Evolutionary conservation across 2,329 filamentous ascomycete genomes (phyloP).

Genomic region (Aureobasidium pullulans): DNA sequence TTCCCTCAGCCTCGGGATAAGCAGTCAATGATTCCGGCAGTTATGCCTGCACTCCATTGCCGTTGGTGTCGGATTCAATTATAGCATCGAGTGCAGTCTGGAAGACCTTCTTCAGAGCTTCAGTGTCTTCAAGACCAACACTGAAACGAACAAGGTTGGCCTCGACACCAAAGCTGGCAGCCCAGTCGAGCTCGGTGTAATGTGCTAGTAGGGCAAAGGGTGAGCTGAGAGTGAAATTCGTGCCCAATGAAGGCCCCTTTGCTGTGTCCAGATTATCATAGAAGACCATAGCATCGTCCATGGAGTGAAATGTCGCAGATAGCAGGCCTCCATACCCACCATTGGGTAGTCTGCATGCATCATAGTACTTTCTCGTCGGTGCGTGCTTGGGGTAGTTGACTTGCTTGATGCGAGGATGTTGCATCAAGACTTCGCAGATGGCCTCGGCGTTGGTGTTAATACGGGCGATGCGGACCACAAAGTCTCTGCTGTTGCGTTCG

Average conservation of each 20-base stretch:
- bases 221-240: conserved; percentile 84
- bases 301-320: conserved; percentile 70
- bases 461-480: conserved; percentile 70
- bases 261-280: conserved; percentile 80
- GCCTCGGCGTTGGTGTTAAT: conserved; percentile 81
- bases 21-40: too few relatives aligned
- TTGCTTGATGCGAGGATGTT: conserved; percentile 52
- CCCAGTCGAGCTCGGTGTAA: conserved; percentile 89
- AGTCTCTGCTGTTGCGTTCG: conserved; percentile 93
- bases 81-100: conserved; percentile 60
- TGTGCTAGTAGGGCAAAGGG: conserved; percentile 91
- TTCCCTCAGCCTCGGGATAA: too few relatives aligned
- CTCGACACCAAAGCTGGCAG: conserved; percentile 71
- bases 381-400: conserved; percentile 84
- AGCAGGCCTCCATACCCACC: conserved; percentile 88
- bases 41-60: background rate
- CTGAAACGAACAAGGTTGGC: conserved; percentile 76
- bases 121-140: conserved; percentile 76
- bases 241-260: conserved; percentile 91
- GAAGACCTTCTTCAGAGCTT: conserved; percentile 58
- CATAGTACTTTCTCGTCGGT: conserved; percentile 64
- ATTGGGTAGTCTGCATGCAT: conserved; percentile 62
- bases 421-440: conserved; percentile 63
- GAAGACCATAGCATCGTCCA: conserved; percentile 67
- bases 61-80: background rate